Base-by-base conservation (phyloP, 164 flowering plant species). In the Vitis rupestris region DNA sequence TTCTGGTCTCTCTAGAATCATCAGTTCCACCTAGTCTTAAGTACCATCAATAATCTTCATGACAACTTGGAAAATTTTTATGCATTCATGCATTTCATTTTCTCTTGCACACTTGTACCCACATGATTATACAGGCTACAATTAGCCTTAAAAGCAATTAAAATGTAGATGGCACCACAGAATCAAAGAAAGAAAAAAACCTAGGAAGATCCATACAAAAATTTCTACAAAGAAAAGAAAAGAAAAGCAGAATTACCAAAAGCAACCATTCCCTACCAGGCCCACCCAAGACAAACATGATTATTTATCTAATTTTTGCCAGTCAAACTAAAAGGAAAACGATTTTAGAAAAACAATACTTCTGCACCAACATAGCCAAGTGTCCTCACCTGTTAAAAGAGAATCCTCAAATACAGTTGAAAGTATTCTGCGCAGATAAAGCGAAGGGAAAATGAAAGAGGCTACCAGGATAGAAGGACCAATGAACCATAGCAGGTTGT, bases 361-460 rank as follows among this genome's bases (percentile, higher is more conserved):
- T 8, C 53, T 2, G 16, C 29, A 8, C 4, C 49, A 47, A 51
- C 9, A 60, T 13, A 62, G 57, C 59, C 15, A 70, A 53, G 60
- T n/a, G 17, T 50, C 11, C 62, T 65, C 52, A 90, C 97, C 97
- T 63, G 97, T 92, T 77, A 94, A 76, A 69, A 94, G 86, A 68
- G 99, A 94, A 78, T 94, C 99, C 78, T 94, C 99, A 82, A 94
- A 94, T 74, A 94, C 69, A 19, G 84, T 71, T 12, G 98, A 92
- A 23, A 95, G 76, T 66, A 94, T 76, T 75, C 80, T 84, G 69
- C 97, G 91, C 80, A 92, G 67, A 80, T 92, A 95, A 37, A 95
- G 86, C 48, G 98, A 91, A 29, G 97, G 99, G 30, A 92, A 73
- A 68, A 94, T 85, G 77, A 92, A 92, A 59, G 99, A 90, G n/a